Percentiles rank a stretch among this genome's conserved stretches.
Evolutionary conservation across 1,284 basidiomycete species (phyloP).

Genomic region (Leccinum subrobustum): DNA sequence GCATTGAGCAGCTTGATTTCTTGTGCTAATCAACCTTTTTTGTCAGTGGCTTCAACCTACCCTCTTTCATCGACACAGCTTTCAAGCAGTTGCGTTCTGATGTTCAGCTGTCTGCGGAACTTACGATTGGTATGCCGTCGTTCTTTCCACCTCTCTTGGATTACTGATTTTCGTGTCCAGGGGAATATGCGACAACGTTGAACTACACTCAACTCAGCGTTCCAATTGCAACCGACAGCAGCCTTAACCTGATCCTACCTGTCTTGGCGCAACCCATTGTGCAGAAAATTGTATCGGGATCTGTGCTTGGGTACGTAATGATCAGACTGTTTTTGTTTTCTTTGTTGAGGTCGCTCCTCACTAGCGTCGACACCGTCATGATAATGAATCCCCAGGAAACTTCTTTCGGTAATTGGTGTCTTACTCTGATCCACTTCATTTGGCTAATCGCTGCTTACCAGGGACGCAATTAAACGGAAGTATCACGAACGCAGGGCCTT

Average conservation of each 20-base stretch:
- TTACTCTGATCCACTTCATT: background rate
- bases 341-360: conserved; percentile 1
- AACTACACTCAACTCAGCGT: conserved; percentile 61
- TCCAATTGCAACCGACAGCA: conserved; percentile 60
- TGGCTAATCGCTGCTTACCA: conserved; percentile 25
- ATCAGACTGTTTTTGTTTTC: background rate
- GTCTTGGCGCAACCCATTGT: conserved; percentile 77
- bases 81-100: conserved; percentile 67
- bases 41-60: conserved; percentile 65
- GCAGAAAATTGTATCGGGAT: conserved; percentile 68
- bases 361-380: conserved; percentile 55
- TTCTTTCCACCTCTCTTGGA: background rate
- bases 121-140: conserved; percentile 52
- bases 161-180: conserved; percentile 31
- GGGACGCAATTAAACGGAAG: conserved; percentile 60
- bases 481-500: conserved; percentile 76
- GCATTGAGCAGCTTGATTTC: conserved; percentile 3
- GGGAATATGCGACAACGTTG: conserved; percentile 64
- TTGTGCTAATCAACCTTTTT: conserved; percentile 11
- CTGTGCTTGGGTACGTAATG: conserved; percentile 50
- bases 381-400: conserved; percentile 57
- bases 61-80: conserved; percentile 62
- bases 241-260: conserved; percentile 65
- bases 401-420: conserved; percentile 48
- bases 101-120: conserved; percentile 54